Evolutionary conservation across 106 monocot species (phyloP), one percentile per base, ranked within the genome.

Genomic region (Allium fistulosum): DNA sequence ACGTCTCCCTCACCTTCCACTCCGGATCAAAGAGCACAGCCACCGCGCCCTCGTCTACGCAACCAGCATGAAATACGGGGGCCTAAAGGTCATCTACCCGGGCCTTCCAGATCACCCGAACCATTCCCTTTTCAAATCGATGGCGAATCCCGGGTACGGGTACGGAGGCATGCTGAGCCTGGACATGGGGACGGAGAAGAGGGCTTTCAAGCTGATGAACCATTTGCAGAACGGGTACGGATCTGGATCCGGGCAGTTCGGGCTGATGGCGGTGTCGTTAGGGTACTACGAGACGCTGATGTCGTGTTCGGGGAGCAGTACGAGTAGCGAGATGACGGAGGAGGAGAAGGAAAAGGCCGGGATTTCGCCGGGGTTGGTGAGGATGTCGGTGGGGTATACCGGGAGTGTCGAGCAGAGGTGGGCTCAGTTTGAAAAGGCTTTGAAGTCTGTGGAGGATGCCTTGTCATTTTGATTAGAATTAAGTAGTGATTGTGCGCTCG

Each of bases 211-310:
- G 26, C 80, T 96, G 11, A 85, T 96, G 88, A 81, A 88, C 64
- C 95, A 96, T 79, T 79, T 96, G 6, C 95, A 96, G 81, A 96
- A 91, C 84, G 37, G 37, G 37, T 37, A 37, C 37, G 37, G 37
- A 5, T 2, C 37, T 5, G 37, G 37, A 37, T 79, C 82, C 49
- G 72, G 86, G 28, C 91, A 84, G 80, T 96, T 96, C 63, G 95
- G 91, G 4, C 95, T 96, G 67, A 96, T 96, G 83, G 95, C 95
- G 17, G 95, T 96, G 62, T 91, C 91, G 67, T 80, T 96, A 10
- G 95, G 95, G 6, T 95, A 95, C 81, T 88, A 95, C 64, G 95
- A 88, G 81, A 95, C 95, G 2, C 95, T 95, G 68, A 95, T 95
- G 91, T 95, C 88, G 4, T 95, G 95, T 81, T 95, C 95, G 10